A percentile compares a stretch with the other conserved stretches of the same genome.
Evolutionary conservation across 2,329 filamentous ascomycete species (phyloP).

Genomic region (Colletotrichum echinochloae): DNA sequence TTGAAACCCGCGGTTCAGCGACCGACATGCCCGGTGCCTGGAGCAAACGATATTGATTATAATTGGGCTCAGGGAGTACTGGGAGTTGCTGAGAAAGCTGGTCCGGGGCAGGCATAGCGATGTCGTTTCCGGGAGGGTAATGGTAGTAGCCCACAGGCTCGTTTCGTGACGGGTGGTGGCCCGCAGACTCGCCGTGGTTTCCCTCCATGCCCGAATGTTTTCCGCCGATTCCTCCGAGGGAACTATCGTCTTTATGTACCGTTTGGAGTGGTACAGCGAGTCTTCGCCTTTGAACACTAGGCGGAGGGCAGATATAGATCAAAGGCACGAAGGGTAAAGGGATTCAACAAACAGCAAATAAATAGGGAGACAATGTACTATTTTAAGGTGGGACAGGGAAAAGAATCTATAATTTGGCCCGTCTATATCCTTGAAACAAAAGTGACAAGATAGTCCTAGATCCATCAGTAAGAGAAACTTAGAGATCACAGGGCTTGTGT

Average conservation of each 20-base stretch:
- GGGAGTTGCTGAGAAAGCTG: neutral
- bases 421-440: accelerated
- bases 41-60: neutral
- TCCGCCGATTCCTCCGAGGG: accelerated
- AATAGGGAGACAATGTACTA: no score
- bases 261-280: no score
- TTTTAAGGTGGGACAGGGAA: neutral
- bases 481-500: neutral
- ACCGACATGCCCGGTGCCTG: neutral
- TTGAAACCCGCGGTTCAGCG: neutral
- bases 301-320: no score
- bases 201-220: neutral
- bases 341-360: neutral
- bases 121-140: neutral
- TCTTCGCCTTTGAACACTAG: neutral
- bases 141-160: neutral
- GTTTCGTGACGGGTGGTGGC: neutral
- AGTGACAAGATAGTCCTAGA: no score
- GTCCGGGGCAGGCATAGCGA: neutral
- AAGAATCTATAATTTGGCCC: accelerated
- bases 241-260: neutral
- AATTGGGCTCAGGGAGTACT: neutral
- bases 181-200: neutral
- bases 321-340: no score
- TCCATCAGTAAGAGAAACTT: no score